Base-by-base conservation (phyloP, 345 rosid genomes). In the Passiflora organensis region DNA sequence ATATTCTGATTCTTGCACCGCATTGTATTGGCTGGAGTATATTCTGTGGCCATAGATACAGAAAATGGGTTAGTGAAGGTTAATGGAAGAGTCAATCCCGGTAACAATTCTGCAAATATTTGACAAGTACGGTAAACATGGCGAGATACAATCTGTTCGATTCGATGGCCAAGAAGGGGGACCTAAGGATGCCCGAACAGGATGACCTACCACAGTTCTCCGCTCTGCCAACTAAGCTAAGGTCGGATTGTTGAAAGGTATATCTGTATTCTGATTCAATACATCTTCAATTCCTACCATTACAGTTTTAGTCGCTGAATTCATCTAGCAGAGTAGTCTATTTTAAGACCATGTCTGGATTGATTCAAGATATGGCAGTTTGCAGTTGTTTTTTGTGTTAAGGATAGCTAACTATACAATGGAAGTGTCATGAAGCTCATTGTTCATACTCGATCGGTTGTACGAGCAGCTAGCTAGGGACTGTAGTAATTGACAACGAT, bases 211-310 rank as follows among this genome's bases (percentile, higher is more conserved):
- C 86, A 93, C 97, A 93, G 97, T 86, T 91, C 91, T 89, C 97
- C 95, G 97, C 99, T 82, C 96, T 93, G 20, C 94, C 99, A 93
- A 84, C 95, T 89, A 8, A 93, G 96, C 99, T 84, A 93, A 86
- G 89, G 91, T 84, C 95, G 91, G 95, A 3, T 28, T 28, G 34
- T 28, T 28, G 34, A 8, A 2, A 2, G 8, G 34, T 2, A 3
- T 28, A 3, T 28, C 34, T 28, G 5, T 2, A 2, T 2, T 28
- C 34, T 8, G 5, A 28, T 28, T 28, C 34, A 28, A 28, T 28
- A 8, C 34, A 28, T 2, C 8, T 28, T 28, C 5, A 2, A 8
- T 28, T 2, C 34, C 34, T 28, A 28, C 34, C 34, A n/a, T n/a
- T n/a, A n/a, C n/a, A n/a, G n/a, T n/a, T n/a, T n/a, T n/a, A n/a